Evolutionary conservation across 2,329 filamentous ascomycete genomes (phyloP), one percentile per base, ranked within the genome.

Genomic region (Aureobasidium zeae): DNA sequence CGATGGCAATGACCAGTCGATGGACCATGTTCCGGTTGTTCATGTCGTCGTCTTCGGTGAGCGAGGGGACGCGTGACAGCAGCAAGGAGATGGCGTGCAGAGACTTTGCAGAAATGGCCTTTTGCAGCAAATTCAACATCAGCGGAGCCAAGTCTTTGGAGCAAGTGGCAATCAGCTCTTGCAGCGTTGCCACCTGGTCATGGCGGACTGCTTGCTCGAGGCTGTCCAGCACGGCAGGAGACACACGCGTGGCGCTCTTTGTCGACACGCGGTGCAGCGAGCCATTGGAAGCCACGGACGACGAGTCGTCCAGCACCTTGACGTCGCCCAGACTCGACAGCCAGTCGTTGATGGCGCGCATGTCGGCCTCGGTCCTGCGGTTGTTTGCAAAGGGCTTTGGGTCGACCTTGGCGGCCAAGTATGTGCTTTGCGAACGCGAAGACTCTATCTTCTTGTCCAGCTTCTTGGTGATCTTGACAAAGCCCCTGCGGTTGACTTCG

Each of bases 401-500:
- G 53, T 94, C 86, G 46, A 98, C 89, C 66, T 93, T 94, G 34
- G 86, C 86, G 29, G 83, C 79, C 48, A 98, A 73, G 58, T 96
- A 98, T 46, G 80, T 77, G 59, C 85, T 80, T 67, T 95, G 88
- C 0, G 85, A 81, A 9, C 53, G 50, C 38, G 80, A 75, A 3
- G 79, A 77, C 33, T 77, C 74, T 2, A 95, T 77, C 67, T 94
- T 95, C 68, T 98, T 98, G 66, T 98, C 91, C 33, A 95, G 70
- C 66, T 98, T 98, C 70, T 98, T 98, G 39, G 91, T 94, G 63
- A 98, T 98, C 68, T 98, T 98, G 62, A 93, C 78, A 57, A 98
- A 98, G 2, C 91, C 91, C 51, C 86, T 76, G 41, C 88, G 78
- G 63, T 98, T 98, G 57, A 96, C 89, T 65, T 96, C 89, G 37